phyloP scores from a whole-genome alignment of 2,329 filamentous ascomycete species.

The Dothistroma pini region DNA sequence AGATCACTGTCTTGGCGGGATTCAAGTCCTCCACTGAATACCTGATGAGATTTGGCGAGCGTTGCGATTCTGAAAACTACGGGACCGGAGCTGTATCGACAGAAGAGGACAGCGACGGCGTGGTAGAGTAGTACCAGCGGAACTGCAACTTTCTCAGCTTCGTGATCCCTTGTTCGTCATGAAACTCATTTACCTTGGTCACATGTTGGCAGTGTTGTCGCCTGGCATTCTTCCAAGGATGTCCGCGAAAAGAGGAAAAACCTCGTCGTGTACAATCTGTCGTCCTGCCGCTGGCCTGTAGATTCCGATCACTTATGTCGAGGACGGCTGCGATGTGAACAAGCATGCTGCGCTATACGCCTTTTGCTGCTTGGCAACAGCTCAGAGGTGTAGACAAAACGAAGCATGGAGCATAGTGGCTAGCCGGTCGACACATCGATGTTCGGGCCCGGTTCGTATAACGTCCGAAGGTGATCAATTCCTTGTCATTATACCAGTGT shows the following conservation, averaged over 20 bases:
- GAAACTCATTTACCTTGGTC: not conserved
- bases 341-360: slow-evolving; percentile 7
- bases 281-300: slow-evolving; percentile 5
- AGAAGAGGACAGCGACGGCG: slow-evolving; percentile 8
- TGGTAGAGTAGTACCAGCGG: slow-evolving; percentile 12
- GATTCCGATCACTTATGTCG: slow-evolving; percentile 9
- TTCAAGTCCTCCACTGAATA: slow-evolving; percentile 10
- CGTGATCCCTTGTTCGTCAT: not conserved
- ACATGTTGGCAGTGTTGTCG: slow-evolving; percentile 4
- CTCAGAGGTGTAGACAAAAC: slow-evolving; percentile 6
- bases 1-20: not conserved
- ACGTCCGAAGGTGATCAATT: too few species aligned
- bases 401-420: slow-evolving; percentile 8
- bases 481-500: too few species aligned
- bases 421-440: not conserved
- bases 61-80: slow-evolving; percentile 5
- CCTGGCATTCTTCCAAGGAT: slow-evolving; percentile 7
- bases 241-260: slow-evolving; percentile 15
- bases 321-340: slow-evolving; percentile 10
- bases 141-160: not conserved
- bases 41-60: slow-evolving; percentile 9
- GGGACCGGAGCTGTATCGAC: slow-evolving; percentile 2
- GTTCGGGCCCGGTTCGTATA: not conserved
- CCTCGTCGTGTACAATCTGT: slow-evolving; percentile 8
- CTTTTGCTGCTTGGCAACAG: slow-evolving; percentile 1